Conservation (phyloP, 164 flowering plant genomes). For the Chloranthus sessilifolius region DNA sequence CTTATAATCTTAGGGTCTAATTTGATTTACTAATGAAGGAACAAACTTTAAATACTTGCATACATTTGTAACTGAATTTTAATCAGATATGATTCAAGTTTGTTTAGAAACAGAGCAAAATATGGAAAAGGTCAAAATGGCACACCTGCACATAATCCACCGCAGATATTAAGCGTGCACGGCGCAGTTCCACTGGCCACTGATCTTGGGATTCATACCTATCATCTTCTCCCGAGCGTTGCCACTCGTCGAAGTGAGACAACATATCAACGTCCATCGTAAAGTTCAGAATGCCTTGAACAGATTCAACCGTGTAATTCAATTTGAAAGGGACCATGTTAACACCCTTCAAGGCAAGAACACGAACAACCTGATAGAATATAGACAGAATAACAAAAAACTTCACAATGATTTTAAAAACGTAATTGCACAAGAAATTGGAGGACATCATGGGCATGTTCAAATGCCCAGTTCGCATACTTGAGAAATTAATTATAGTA, state of each 20-base stretch:
- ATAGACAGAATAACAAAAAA: slow-evolving; percentile 1
- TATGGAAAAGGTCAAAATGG: not conserved
- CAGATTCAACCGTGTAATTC: slow-evolving; percentile 68
- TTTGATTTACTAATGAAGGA: no score
- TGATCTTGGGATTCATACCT: slow-evolving; percentile 91
- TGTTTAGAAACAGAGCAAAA: not conserved
- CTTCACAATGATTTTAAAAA: no score
- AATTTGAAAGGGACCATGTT: slow-evolving; percentile 73
- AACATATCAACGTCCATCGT: slow-evolving; percentile 95
- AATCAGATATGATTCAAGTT: no score
- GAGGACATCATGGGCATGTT: no score
- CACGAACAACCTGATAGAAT: slow-evolving; percentile 59
- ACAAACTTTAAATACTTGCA: no score
- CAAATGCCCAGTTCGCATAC: no score
- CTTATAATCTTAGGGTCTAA: no score
- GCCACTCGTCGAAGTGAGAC: slow-evolving; percentile 94
- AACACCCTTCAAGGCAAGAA: slow-evolving; percentile 75
- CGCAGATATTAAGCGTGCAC: slow-evolving; percentile 80
- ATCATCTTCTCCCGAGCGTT: slow-evolving; percentile 56
- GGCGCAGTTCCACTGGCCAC: slow-evolving; percentile 81
- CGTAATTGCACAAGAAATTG: no score
- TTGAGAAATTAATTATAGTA: no score
- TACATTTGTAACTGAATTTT: no score
- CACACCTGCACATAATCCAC: slow-evolving; percentile 85
- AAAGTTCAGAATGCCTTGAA: slow-evolving; percentile 76